Conservation (phyloP, 1,139 yeast genomes). For the Candida frijolesensis region DNA sequence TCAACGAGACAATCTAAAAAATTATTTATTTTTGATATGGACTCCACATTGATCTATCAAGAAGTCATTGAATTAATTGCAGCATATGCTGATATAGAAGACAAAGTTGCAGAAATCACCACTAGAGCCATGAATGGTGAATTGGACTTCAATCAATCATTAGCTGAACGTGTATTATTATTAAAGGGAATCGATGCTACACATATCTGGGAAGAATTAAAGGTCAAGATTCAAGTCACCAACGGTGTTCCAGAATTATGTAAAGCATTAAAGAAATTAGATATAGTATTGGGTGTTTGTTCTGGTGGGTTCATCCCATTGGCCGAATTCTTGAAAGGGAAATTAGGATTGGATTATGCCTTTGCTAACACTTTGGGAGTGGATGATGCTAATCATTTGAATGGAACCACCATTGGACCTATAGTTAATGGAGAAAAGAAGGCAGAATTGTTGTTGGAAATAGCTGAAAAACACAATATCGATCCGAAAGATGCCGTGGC, state of each 20-base stretch:
- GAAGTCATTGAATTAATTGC: slow-evolving; percentile 97
- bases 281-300: slow-evolving; percentile 79
- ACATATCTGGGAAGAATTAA: slow-evolving; percentile 77
- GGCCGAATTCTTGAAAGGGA: slow-evolving; percentile 71
- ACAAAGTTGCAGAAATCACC: slow-evolving; percentile 60
- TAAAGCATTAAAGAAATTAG: slow-evolving; percentile 58
- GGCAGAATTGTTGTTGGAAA: slow-evolving; percentile 68
- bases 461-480: slow-evolving; percentile 66
- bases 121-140: slow-evolving; percentile 98
- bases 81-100: slow-evolving; percentile 41
- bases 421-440: slow-evolving; percentile 86
- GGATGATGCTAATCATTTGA: slow-evolving; percentile 50
- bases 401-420: slow-evolving; percentile 65
- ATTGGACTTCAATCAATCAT: slow-evolving; percentile 83
- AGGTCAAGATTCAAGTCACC: slow-evolving; percentile 68
- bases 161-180: slow-evolving; percentile 71
- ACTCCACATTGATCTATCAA: slow-evolving; percentile 92
- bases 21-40: slow-evolving; percentile 94
- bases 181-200: slow-evolving; percentile 79
- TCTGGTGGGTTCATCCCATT: slow-evolving; percentile 95
- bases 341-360: slow-evolving; percentile 80
- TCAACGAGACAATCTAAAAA: slow-evolving; percentile 50
- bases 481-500: slow-evolving; percentile 68
- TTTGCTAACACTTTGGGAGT: slow-evolving; percentile 76
- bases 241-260: slow-evolving; percentile 81